Evolutionary conservation across 2,329 filamentous ascomycete genomes (phyloP).

Genomic region (Hypoxylon sp.): DNA sequence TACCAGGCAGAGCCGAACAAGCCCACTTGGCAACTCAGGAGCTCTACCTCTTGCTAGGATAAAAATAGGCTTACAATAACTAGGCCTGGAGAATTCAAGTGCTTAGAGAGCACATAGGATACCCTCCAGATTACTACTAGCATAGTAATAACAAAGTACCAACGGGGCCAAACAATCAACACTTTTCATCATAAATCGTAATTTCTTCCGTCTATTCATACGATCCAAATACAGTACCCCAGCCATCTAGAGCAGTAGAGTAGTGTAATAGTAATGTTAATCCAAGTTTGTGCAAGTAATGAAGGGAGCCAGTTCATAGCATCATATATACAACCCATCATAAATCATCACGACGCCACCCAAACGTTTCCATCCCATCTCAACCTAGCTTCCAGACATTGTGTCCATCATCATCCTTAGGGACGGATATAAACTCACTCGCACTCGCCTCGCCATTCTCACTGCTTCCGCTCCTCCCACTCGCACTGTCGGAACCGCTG

Average conservation of each 20-base stretch:
- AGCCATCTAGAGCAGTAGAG: slow-evolving; percentile 12
- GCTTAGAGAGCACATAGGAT: background rate
- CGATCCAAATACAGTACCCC: slow-evolving; percentile 7
- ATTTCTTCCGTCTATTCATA: slow-evolving; percentile 18
- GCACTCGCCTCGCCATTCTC: slow-evolving; percentile 55
- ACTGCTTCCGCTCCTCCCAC: slow-evolving; percentile 48
- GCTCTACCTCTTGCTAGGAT: background rate
- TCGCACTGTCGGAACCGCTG: slow-evolving; percentile 51
- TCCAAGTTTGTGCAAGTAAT: slow-evolving; percentile 24
- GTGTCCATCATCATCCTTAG: slow-evolving; percentile 59
- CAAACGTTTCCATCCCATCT: background rate
- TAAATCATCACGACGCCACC: slow-evolving; percentile 28
- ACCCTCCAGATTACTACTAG: background rate
- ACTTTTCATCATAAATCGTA: slow-evolving; percentile 5
- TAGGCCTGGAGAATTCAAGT: background rate
- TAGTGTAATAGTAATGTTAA: background rate
- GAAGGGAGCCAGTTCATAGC: slow-evolving; percentile 13
- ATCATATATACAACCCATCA: slow-evolving; percentile 34
- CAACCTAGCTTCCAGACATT: slow-evolving; percentile 60
- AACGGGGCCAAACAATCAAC: background rate
- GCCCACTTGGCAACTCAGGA: background rate
- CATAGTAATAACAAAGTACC: background rate
- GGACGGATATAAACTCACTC: slow-evolving; percentile 66
- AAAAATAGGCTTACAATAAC: background rate
- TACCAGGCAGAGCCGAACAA: background rate